phyloP scores from a whole-genome alignment of 306 rosid species.

The Dryas alaskensis region DNA sequence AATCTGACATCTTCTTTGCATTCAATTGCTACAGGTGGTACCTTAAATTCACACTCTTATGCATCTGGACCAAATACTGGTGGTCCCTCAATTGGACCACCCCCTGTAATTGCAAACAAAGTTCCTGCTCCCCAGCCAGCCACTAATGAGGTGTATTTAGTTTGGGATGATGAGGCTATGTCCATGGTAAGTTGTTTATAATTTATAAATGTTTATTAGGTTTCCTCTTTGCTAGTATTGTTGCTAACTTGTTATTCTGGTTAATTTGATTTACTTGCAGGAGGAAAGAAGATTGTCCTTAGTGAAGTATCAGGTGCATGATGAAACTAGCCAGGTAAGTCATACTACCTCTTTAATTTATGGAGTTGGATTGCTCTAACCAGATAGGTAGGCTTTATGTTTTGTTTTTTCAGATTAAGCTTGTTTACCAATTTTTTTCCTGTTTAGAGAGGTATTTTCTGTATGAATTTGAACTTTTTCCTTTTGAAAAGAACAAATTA shows the following conservation, averaged over 20 bases:
- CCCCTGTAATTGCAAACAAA: constrained; percentile 93
- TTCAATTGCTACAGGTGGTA: constrained; percentile 48
- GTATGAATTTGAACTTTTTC: constrained; percentile 27
- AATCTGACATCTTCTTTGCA: constrained; percentile 13
- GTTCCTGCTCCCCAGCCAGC: constrained; percentile 83
- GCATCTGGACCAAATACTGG: constrained; percentile 99
- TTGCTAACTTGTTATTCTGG: constrained; percentile 26
- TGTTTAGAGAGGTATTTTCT: constrained; percentile 51
- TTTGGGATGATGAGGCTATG: constrained; percentile 99
- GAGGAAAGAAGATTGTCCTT: constrained; percentile 98
- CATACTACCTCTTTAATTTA: constrained; percentile 65
- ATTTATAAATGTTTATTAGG: neutral
- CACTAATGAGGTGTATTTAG: constrained; percentile 88
- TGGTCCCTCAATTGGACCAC: constrained; percentile 99
- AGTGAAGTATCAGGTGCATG: constrained; percentile 98
- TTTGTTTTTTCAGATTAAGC: constrained; percentile 37
- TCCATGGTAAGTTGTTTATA: constrained; percentile 71
- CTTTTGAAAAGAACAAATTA: constrained; percentile 26
- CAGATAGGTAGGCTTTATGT: constrained; percentile 74
- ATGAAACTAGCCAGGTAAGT: constrained; percentile 99
- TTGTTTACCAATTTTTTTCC: constrained; percentile 40
- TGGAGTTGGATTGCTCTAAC: constrained; percentile 76
- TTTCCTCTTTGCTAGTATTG: constrained; percentile 5
- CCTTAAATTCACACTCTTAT: constrained; percentile 75
- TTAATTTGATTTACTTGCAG: constrained; percentile 42